Percentiles rank a stretch among this genome's conserved stretches.
phyloP scores from a whole-genome alignment of 805 yeast genomes.

The Saturnispora serradocipensis region DNA sequence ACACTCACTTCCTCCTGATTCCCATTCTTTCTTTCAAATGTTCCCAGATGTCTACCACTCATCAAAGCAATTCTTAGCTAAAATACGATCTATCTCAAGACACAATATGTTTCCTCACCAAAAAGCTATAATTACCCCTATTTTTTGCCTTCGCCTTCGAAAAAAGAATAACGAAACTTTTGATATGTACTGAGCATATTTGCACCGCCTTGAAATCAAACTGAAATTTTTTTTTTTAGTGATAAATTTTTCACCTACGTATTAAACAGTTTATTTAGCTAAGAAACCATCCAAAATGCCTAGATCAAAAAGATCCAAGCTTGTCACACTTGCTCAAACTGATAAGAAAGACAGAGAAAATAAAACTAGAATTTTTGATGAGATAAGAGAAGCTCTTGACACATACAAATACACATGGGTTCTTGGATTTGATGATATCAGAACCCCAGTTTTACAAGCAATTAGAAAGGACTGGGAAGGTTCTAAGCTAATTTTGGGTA shows the following conservation, averaged over 20 bases:
- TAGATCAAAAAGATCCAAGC: slow-evolving; percentile 92
- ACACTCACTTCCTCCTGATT: not conserved
- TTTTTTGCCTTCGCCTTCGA: not conserved
- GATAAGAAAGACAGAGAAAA: slow-evolving; percentile 93
- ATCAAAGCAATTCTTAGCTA: not conserved
- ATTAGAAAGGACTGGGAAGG: slow-evolving; percentile 91
- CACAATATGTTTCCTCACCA: not conserved
- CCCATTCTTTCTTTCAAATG: not conserved
- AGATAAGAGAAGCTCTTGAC: slow-evolving; percentile 75
- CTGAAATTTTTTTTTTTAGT: not conserved
- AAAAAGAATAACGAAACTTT: not conserved
- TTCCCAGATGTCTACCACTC: not conserved
- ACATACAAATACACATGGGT: slow-evolving; percentile 75
- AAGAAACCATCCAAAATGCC: slow-evolving; percentile 53
- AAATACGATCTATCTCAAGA: not conserved
- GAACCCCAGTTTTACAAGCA: slow-evolving; percentile 92
- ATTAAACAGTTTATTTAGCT: not conserved
- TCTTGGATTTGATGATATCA: slow-evolving; percentile 78
- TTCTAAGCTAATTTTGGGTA: slow-evolving; percentile 81
- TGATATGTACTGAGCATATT: not conserved
- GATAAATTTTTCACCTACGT: not conserved
- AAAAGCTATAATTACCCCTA: not conserved
- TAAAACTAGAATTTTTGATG: slow-evolving; percentile 86
- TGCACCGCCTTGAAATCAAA: slow-evolving; percentile 1
- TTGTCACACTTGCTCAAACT: slow-evolving; percentile 90